Base-by-base conservation (phyloP, 2,329 filamentous ascomycete genomes). In the Xylariaceae sp. region DNA sequence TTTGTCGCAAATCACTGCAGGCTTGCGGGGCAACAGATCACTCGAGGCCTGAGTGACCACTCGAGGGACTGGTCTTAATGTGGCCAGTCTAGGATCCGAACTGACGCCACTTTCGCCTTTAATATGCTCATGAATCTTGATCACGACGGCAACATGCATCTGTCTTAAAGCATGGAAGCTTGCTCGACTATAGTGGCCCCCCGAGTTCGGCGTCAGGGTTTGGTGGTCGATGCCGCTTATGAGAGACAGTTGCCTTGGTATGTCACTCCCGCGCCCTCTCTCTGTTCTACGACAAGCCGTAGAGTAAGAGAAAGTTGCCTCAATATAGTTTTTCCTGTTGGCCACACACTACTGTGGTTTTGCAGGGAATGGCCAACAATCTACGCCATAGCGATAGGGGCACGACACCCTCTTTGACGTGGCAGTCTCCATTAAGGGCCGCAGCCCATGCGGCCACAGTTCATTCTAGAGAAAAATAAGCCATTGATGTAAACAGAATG, bases 381-480 rank as follows among this genome's bases (percentile, higher is more conserved):
- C 13, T 45, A 45, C 41, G 41, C 63, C 61, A 61, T 62, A 64
- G 61, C 59, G 54, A 59, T 61, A 66, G 64, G 66, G 66, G 65
- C 62, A 70, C 62, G 66, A 62, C 61, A 61, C 61, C 64, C 56
- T 62, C 65, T 61, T 70, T 69, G 69, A 71, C 69, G 69, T 71
- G 69, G 69, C 69, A 69, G 65, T 68, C 66, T 61, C 67, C 67
- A 67, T 67, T 55, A 57, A 61, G 60, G 67, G 68, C 62, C 66
- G 64, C 65, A 61, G 61, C 50, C 50, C 59, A 55, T 63, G 64
- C 64, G 68, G 65, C 66, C 68, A 65, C 63, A 54, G 66, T 62
- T 67, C 65, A 64, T 67, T 68, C 67, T 66, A 66, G 57, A 59
- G 58, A 63, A 64, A 61, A 66, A 66, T 61, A 58, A 67, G 44